A percentile compares a stretch with the other conserved stretches of the same genome.
phyloP scores from a whole-genome alignment of 129 eudicot species.

The Sambucus nigra region DNA sequence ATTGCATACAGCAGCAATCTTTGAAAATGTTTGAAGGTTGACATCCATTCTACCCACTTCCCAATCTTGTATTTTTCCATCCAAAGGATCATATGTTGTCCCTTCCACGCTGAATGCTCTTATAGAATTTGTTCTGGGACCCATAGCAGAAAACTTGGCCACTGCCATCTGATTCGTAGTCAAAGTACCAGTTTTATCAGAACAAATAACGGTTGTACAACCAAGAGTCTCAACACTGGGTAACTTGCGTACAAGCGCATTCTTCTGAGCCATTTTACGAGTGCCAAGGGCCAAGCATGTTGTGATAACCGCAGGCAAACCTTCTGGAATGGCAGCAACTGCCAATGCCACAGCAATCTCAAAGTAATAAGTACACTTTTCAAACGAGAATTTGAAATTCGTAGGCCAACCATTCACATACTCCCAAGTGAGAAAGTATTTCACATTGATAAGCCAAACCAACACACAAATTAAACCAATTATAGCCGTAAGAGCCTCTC shows the following conservation, averaged over 20 bases:
- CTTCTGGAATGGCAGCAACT: constrained; percentile 95
- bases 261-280: constrained; percentile 88
- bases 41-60: constrained; percentile 67
- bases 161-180: constrained; percentile 93
- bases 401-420: constrained; percentile 71
- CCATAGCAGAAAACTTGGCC: constrained; percentile 82
- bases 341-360: constrained; percentile 92
- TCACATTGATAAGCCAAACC: constrained; percentile 80
- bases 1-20: constrained; percentile 79
- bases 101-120: constrained; percentile 69
- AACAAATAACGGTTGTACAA: constrained; percentile 89
- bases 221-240: constrained; percentile 97
- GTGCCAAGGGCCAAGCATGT: constrained; percentile 91
- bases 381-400: constrained; percentile 77
- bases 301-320: constrained; percentile 88
- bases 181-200: constrained; percentile 83
- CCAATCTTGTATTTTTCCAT: constrained; percentile 77
- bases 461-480: constrained; percentile 75
- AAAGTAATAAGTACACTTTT: constrained; percentile 84
- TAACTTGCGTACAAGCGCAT: constrained; percentile 81
- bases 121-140: constrained; percentile 23
- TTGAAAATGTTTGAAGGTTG: constrained; percentile 75
- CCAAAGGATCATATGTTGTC: constrained; percentile 76
- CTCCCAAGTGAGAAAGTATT: constrained; percentile 86
- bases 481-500: constrained; percentile 61